Conservation (phyloP, 805 yeast genomes). For the Candida multigemmis region DNA sequence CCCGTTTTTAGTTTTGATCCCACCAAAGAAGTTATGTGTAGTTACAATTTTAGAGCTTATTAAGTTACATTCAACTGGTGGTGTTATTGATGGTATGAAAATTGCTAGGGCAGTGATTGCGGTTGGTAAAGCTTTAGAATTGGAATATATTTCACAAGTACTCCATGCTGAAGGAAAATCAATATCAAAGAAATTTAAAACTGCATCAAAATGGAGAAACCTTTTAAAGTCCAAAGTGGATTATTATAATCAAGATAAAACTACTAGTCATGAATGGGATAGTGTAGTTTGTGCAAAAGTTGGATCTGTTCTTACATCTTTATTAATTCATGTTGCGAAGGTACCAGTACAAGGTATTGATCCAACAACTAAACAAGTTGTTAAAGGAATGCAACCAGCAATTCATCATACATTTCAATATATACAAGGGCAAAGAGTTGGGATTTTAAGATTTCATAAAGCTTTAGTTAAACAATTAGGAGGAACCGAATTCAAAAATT, state of each 20-base stretch:
- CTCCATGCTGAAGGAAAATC: slow-evolving; percentile 48
- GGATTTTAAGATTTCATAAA: slow-evolving; percentile 71
- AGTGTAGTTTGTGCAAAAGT: slow-evolving; percentile 43
- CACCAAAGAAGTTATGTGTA: slow-evolving; percentile 74
- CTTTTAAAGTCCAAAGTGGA: slow-evolving; percentile 22
- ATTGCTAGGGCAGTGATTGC: slow-evolving; percentile 74
- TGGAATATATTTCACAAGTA: slow-evolving; percentile 70
- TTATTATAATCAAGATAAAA: slow-evolving; percentile 4
- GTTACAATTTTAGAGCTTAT: slow-evolving; percentile 77
- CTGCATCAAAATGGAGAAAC: slow-evolving; percentile 39
- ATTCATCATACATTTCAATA: slow-evolving; percentile 84
- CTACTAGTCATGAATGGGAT: slow-evolving; percentile 14
- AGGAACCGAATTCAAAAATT: slow-evolving; percentile 52
- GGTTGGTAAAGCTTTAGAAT: slow-evolving; percentile 77
- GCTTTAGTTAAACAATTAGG: slow-evolving; percentile 58
- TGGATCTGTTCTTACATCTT: slow-evolving; percentile 72
- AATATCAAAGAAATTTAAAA: slow-evolving; percentile 31
- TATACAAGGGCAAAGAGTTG: slow-evolving; percentile 67
- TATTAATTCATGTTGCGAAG: slow-evolving; percentile 73
- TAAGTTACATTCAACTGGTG: slow-evolving; percentile 66
- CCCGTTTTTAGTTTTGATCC: slow-evolving; percentile 64
- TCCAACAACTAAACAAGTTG: slow-evolving; percentile 61
- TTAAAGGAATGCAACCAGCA: slow-evolving; percentile 80
- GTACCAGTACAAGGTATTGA: slow-evolving; percentile 73
- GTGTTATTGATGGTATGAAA: slow-evolving; percentile 71